phyloP scores from a whole-genome alignment of 176 grass and related monocot species.

The Eragrostis curvula region DNA sequence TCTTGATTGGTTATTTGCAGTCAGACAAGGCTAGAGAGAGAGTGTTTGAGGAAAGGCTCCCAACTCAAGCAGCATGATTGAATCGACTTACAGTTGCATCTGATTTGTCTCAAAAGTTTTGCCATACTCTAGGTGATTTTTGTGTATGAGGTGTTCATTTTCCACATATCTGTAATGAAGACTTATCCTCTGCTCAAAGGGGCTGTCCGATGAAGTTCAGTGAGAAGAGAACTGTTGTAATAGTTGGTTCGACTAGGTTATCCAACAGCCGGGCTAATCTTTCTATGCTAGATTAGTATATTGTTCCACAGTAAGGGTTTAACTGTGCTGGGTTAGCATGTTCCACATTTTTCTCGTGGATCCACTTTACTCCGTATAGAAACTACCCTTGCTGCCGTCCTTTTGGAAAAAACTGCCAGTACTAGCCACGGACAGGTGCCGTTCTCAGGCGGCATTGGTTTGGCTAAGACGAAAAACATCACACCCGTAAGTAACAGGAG shows the following conservation, averaged over 20 bases:
- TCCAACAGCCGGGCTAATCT: not conserved
- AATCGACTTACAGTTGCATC: not conserved
- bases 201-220: not conserved
- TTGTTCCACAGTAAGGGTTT: not conserved
- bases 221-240: not conserved
- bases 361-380: too few species aligned
- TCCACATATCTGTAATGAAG: not conserved
- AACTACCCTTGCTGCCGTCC: too few species aligned
- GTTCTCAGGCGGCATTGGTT: too few species aligned
- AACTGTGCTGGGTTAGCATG: too few species aligned
- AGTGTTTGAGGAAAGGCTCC: conserved; percentile 44
- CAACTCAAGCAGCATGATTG: conserved; percentile 29
- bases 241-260: not conserved
- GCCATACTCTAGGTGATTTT: not conserved
- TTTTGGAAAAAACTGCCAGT: too few species aligned
- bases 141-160: not conserved
- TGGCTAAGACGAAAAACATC: too few species aligned
- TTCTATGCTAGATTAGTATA: not conserved
- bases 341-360: too few species aligned
- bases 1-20: conserved; percentile 38
- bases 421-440: too few species aligned
- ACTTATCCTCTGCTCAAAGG: not conserved
- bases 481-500: too few species aligned
- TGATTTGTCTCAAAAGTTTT: not conserved
- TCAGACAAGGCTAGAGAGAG: conserved; percentile 53